Evolutionary conservation across 2,329 filamentous ascomycete genomes (phyloP).

Genomic region (Nothopassalora personata): DNA sequence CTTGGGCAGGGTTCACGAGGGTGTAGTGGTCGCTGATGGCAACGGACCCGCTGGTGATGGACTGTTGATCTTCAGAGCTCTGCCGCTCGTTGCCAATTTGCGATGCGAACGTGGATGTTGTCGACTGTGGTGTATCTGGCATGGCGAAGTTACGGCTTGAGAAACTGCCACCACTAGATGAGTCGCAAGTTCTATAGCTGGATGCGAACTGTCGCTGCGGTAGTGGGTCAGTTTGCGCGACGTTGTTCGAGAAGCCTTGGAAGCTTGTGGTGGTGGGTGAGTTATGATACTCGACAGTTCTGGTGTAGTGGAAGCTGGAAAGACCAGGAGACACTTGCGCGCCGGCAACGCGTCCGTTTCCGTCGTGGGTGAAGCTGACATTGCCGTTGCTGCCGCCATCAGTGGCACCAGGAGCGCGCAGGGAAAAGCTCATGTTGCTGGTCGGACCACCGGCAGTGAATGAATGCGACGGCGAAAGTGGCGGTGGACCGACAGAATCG

Average conservation of each 20-base stretch:
- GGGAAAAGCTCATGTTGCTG: neutral
- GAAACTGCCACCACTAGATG: constrained; percentile 1
- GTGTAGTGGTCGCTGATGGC: constrained; percentile 16
- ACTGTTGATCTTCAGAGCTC: constrained; percentile 1
- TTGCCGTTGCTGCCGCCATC: neutral
- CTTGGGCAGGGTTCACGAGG: constrained; percentile 8
- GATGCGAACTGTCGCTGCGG: constrained; percentile 7
- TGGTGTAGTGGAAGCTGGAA: constrained; percentile 8
- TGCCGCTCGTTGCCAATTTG: neutral
- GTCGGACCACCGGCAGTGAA: neutral
- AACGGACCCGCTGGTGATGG: constrained; percentile 3
- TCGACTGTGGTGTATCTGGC: constrained; percentile 2
- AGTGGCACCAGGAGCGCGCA: neutral
- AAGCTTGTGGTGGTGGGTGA: neutral
- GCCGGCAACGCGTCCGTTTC: neutral
- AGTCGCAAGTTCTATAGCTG: neutral
- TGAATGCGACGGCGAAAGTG: neutral
- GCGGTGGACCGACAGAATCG: neutral
- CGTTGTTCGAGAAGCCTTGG: neutral
- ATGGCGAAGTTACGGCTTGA: neutral
- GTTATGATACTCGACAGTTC: constrained; percentile 16
- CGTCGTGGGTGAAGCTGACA: neutral
- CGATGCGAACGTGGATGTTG: neutral
- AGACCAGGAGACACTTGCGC: neutral
- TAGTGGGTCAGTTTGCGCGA: constrained; percentile 8